Evolutionary conservation across 2,329 filamentous ascomycete species (phyloP), one percentile per base, ranked within the genome.

Genomic region (Aspergillus chevalieri): DNA sequence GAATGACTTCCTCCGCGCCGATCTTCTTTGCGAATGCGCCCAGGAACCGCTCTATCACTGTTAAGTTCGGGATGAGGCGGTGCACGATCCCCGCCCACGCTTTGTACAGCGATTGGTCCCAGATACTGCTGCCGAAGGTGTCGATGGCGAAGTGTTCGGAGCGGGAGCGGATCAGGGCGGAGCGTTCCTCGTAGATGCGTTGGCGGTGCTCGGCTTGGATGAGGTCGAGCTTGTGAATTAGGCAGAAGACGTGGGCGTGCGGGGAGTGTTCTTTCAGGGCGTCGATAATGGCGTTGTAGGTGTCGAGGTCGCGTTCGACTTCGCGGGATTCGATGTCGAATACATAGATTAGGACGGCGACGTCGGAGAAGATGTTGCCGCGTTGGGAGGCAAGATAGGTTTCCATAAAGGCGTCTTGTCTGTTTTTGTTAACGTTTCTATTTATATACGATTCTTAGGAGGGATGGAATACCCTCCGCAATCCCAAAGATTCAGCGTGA

Each of bases 201-300:
- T 90, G 85, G 52, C 91, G 87, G 58, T 86, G 82, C 50, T 86
- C 81, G 36, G 84, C 81, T 58, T 91, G 87, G 44, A 97, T 89
- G 22, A 98, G 81, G 68, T 98, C 93, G 87, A 98, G 96, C 74
- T 98, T 98, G 83, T 98, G 93, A 58, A 98, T 87, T 42, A 98
- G 82, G 53, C 93, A 87, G 73, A 97, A 98, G 62, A 98, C 85
- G 67, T 88, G 87, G 54, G 92, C 89, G 30, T 73, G 73, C 2
- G 82, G 81, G 44, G 88, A 94, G 77, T 84, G 95, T 72, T 97
- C 91, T 48, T 85, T 81, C 36, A 98, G 79, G 0, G 93, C 93
- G 45, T 85, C 83, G 59, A 97, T 89, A 67, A 97, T 93, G 57
- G 88, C 86, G 47, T 86, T 84, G 75, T 97, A 98, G 51, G 90